Conservation (phyloP, 2,329 filamentous ascomycete species). For the Diaporthe amygdali region DNA sequence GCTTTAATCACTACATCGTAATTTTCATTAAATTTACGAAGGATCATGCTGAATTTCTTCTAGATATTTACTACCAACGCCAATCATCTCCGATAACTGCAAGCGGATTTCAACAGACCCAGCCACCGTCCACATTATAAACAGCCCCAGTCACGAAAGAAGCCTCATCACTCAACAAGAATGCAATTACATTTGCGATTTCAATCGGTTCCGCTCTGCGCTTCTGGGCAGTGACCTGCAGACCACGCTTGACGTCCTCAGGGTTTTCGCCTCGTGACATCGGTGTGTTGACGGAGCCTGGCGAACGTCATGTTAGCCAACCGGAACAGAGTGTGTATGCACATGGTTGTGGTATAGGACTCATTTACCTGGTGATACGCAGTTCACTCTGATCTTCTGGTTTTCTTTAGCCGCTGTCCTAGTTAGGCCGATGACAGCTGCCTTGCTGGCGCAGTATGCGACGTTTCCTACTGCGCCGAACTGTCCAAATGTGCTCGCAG, state of each 20-base stretch:
- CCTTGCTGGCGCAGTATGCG: not conserved
- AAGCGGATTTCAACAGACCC: not conserved
- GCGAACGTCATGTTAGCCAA: not conserved
- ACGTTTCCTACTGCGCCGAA: not conserved
- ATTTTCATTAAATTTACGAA: no score
- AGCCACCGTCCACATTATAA: conserved; percentile 84
- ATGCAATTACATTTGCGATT: conserved; percentile 34
- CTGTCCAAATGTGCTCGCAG: not conserved
- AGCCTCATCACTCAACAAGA: conserved; percentile 43
- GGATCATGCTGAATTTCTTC: no score
- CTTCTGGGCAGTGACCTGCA: not conserved
- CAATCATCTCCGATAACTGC: not conserved
- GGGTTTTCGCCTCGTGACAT: not conserved
- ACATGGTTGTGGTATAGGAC: not conserved
- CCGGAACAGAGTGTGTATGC: no score
- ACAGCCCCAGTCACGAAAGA: conserved; percentile 74
- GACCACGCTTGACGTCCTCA: not conserved
- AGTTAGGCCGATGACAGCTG: not conserved
- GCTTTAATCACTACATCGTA: no score
- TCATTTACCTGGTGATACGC: not conserved
- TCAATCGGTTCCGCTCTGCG: not conserved
- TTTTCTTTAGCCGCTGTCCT: not conserved
- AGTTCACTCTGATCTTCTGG: conserved; percentile 1
- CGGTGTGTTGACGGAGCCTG: not conserved
- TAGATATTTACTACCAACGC: not conserved